These are phyloP conservation scores for Paramyrothecium roridum DNA, from an alignment of 2,329 filamentous ascomycete genomes.

Conservation along the genomic window DNA sequence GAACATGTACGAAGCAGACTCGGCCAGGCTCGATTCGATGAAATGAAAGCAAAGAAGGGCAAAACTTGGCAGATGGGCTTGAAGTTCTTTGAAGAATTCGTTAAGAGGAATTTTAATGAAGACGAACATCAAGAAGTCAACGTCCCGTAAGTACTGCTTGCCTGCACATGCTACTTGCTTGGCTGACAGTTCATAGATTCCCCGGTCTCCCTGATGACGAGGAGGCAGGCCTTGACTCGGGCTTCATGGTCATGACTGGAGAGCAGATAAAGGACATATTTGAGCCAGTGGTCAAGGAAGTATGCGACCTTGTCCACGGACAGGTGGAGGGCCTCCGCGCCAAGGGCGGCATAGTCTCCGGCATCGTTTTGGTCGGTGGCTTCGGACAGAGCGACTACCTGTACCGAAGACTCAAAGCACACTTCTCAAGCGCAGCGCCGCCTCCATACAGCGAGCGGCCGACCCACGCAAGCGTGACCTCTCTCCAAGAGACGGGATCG, in stretches of 20 bases:
- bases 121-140: constrained; percentile 76
- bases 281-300: constrained; percentile 69
- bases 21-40: constrained; percentile 63
- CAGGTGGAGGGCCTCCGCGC: constrained; percentile 62
- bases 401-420: constrained; percentile 66
- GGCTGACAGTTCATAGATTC: constrained; percentile 41
- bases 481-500: constrained; percentile 47
- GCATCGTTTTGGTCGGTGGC: constrained; percentile 79
- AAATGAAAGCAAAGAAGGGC: constrained; percentile 74
- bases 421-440: constrained; percentile 59
- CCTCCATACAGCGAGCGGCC: constrained; percentile 67
- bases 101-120: constrained; percentile 80
- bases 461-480: constrained; percentile 55
- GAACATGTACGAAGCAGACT: constrained; percentile 69
- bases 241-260: constrained; percentile 70
- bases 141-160: constrained; percentile 53
- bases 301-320: constrained; percentile 65
- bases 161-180: neutral
- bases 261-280: constrained; percentile 71
- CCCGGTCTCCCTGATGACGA: constrained; percentile 75
- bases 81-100: constrained; percentile 79
- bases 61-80: constrained; percentile 80
- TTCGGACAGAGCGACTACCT: constrained; percentile 79
- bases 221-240: constrained; percentile 69
- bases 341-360: constrained; percentile 61